A percentile compares a stretch with the other conserved stretches of the same genome.
Conservation (phyloP, 2,329 filamentous ascomycete genomes). For the Exophiala sp. region DNA sequence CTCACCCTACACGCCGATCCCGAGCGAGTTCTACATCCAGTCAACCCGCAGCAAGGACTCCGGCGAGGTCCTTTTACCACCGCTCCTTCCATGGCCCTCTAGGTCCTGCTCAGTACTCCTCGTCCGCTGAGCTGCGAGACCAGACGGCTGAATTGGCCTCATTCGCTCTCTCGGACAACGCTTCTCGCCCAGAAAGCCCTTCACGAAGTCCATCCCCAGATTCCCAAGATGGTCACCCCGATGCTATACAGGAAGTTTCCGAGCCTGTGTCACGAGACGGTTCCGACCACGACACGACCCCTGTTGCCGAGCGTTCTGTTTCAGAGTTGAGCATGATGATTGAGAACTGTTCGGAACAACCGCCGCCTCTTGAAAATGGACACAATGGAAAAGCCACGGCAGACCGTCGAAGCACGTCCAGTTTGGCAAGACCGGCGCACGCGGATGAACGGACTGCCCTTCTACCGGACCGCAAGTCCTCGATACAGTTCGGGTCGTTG, state of each 20-base stretch:
- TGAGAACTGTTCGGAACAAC: slow-evolving; percentile 36
- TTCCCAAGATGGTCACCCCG: slow-evolving; percentile 29
- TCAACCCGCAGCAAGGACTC: slow-evolving; percentile 33
- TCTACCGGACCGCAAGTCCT: slow-evolving; percentile 21
- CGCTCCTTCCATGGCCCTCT: slow-evolving; percentile 40
- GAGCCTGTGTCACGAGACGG: slow-evolving; percentile 51
- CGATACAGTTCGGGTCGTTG: slow-evolving; percentile 18
- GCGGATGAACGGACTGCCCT: slow-evolving; percentile 28
- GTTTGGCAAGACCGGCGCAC: slow-evolving; percentile 10
- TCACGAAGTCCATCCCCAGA: slow-evolving; percentile 7
- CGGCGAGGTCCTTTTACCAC: slow-evolving; percentile 42
- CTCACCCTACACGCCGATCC: slow-evolving; percentile 15
- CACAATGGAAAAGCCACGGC: slow-evolving; percentile 19
- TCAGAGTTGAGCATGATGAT: slow-evolving; percentile 50
- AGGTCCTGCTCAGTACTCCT: slow-evolving; percentile 67
- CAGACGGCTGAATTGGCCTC: slow-evolving; percentile 82
- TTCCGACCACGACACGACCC: slow-evolving; percentile 30
- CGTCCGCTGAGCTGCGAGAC: slow-evolving; percentile 69
- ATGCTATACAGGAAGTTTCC: slow-evolving; percentile 57
- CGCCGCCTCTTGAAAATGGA: slow-evolving; percentile 24
- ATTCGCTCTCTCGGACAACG: slow-evolving; percentile 63
- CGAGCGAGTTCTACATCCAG: slow-evolving; percentile 25
- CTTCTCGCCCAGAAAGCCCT: slow-evolving; percentile 20
- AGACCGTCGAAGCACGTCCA: slow-evolving; percentile 4
- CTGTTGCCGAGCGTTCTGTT: slow-evolving; percentile 33